phyloP scores from a whole-genome alignment of 805 yeast genomes.

The Nakazawaea laoshanensis region DNA sequence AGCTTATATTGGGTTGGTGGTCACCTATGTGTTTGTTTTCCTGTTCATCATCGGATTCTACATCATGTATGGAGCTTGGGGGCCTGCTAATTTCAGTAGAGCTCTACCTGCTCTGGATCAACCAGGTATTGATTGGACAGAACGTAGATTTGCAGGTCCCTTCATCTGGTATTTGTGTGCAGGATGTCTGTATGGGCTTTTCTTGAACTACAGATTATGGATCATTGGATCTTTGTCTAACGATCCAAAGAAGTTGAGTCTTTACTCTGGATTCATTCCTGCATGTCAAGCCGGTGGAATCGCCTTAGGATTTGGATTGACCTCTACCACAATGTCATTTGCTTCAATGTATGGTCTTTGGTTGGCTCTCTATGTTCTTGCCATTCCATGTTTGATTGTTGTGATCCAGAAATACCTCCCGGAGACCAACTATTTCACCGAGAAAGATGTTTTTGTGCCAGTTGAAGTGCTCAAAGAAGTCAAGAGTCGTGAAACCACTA shows the following conservation, averaged over 20 bases:
- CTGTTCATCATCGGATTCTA: conserved; percentile 5
- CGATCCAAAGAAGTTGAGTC: conserved; percentile 12
- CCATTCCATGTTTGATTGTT: conserved; percentile 11
- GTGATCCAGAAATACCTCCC: conserved; percentile 11
- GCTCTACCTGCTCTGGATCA: neutral
- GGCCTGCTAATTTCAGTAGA: conserved; percentile 5
- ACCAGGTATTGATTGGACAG: conserved; percentile 10
- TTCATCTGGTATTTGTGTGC: conserved; percentile 9
- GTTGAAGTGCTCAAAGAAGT: neutral
- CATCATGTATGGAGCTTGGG: conserved; percentile 9
- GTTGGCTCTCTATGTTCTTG: conserved; percentile 9
- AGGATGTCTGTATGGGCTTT: conserved; percentile 10
- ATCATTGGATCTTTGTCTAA: conserved; percentile 11
- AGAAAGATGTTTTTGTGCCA: conserved; percentile 10
- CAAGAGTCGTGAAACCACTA: neutral
- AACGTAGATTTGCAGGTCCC: conserved; percentile 7
- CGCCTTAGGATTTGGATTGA: conserved; percentile 13
- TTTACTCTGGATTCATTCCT: conserved; percentile 12
- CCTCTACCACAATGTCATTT: conserved; percentile 7
- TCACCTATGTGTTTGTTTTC: conserved; percentile 4
- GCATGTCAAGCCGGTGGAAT: conserved; percentile 12
- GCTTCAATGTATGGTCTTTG: conserved; percentile 9
- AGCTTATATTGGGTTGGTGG: conserved; percentile 10
- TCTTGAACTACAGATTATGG: conserved; percentile 11
- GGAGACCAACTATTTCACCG: conserved; percentile 11